Base-by-base conservation (phyloP, 441 rosid species). In the Euphorbia celastroides region DNA sequence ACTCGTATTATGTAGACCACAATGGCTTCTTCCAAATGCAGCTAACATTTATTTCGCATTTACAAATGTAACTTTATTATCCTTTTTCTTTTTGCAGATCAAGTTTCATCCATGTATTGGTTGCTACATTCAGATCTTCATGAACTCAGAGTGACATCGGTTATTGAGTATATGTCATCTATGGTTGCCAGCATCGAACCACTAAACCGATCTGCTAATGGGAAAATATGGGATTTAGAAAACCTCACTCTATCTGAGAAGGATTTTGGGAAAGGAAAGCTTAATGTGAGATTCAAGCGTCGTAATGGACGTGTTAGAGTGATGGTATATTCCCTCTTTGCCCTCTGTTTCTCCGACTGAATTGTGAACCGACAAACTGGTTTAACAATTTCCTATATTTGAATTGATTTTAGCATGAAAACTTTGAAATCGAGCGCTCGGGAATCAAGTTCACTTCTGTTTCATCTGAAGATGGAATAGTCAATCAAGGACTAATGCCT, bases 251-350 rank as follows among this genome's bases (percentile, higher is more conserved):
- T 64, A 72, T 73, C 71, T 62, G 85, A 86, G 75, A 82, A 77
- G 51, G 82, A 81, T 70, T 73, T 74, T 14, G 79, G 85, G 66
- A 82, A 70, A 69, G 96, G 91, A 75, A 83, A 80, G 81, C 78
- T 92, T 46, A 82, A 81, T 77, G 86, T 79, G 51, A 82, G 89
- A 62, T 79, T 89, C 68, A 94, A 94, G 80, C 88, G 86, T 68
- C 84, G 96, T 56, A 94, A 94, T 79, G 98, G 98, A 54, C 90
- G 97, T 2, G 83, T 94, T 57, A 82, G 92, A 64, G 74, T 83
- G 62, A 81, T 83, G 98, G 98, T 90, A 71, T 62, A 54, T 19
- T 58, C 32, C 64, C 50, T 16, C 27, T 3, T 44, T 17, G 31
- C 32, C 8, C 2, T n/a, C 14, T 27, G 0, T 32, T 5, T n/a